These are phyloP conservation scores for Lentinula edodes DNA, from an alignment of 768 basidiomycete species.

Conservation along the genomic window DNA sequence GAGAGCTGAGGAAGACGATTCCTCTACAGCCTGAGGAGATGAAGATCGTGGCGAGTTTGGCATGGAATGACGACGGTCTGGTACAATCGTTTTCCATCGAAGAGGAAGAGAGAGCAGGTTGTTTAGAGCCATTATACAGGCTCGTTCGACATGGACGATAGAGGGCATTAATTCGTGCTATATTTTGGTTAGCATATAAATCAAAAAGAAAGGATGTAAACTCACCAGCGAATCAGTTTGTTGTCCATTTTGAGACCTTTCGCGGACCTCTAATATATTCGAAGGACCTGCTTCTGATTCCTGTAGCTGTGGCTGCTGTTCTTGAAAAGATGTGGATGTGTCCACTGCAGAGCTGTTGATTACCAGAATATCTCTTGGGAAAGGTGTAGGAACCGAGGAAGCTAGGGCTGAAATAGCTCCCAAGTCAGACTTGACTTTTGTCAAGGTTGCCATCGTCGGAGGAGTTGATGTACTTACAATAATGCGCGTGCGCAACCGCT, in stretches of 20 bases:
- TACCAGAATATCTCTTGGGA: slow-evolving; percentile 4
- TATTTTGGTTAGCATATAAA: neutral
- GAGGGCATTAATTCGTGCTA: slow-evolving; percentile 66
- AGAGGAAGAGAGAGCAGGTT: slow-evolving; percentile 54
- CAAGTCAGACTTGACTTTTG: slow-evolving; percentile 2
- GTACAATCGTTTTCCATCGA: slow-evolving; percentile 49
- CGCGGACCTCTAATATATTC: neutral
- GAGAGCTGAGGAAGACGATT: slow-evolving; percentile 39
- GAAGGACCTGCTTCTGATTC: slow-evolving; percentile 4
- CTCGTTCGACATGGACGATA: slow-evolving; percentile 66
- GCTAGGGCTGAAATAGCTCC: neutral
- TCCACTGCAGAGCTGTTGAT: neutral
- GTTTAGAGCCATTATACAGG: slow-evolving; percentile 69
- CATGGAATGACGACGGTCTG: slow-evolving; percentile 58
- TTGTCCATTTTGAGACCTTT: neutral
- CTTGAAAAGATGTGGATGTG: neutral
- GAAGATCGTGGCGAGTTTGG: slow-evolving; percentile 36
- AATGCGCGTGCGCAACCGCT: neutral
- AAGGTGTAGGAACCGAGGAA: slow-evolving; percentile 7
- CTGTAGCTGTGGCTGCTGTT: neutral
- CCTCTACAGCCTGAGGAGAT: slow-evolving; percentile 20
- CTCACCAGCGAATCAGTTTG: neutral
- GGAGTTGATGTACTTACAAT: neutral
- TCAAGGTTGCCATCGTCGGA: slow-evolving; percentile 9
- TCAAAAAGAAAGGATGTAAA: neutral